A percentile compares a stretch with the other conserved stretches of the same genome.
These are phyloP conservation scores for Camelina sativa DNA, from an alignment of 345 rosid species.

Conservation along the genomic window DNA sequence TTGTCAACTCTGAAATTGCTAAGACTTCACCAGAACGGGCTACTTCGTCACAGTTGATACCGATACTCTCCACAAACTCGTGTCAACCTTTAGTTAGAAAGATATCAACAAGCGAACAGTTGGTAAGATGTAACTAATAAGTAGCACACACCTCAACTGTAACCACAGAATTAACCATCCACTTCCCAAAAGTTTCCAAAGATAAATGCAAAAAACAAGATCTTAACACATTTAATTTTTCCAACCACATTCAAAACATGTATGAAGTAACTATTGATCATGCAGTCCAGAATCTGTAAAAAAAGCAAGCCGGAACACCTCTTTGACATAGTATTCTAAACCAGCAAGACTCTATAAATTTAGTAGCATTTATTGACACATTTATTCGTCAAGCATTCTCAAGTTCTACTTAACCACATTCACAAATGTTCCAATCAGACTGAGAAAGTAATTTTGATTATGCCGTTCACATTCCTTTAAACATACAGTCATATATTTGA, in stretches of 20 bases:
- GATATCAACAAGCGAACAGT: slow-evolving; percentile 3
- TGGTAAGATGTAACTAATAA: neutral
- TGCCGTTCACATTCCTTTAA: neutral
- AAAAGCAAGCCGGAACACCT: neutral
- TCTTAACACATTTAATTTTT: neutral
- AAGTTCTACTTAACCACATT: neutral
- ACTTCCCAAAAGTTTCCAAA: neutral
- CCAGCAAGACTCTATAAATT: neutral
- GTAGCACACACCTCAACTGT: neutral
- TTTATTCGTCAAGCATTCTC: neutral
- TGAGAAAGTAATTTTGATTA: neutral
- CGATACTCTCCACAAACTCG: slow-evolving; percentile 73
- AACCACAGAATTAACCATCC: neutral
- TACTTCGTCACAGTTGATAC: slow-evolving; percentile 68
- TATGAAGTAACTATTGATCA: slow-evolving; percentile 3
- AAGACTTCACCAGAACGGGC: slow-evolving; percentile 74
- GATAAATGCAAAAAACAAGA: neutral
- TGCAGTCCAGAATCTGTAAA: neutral
- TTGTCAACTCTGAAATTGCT: slow-evolving; percentile 70
- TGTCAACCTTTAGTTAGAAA: slow-evolving; percentile 61
- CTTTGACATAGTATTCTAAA: neutral
- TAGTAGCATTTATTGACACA: neutral
- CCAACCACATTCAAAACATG: neutral
- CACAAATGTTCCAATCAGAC: neutral
- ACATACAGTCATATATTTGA: neutral